phyloP scores from a whole-genome alignment of 805 yeast species.

The Candida nonsorbophila region DNA sequence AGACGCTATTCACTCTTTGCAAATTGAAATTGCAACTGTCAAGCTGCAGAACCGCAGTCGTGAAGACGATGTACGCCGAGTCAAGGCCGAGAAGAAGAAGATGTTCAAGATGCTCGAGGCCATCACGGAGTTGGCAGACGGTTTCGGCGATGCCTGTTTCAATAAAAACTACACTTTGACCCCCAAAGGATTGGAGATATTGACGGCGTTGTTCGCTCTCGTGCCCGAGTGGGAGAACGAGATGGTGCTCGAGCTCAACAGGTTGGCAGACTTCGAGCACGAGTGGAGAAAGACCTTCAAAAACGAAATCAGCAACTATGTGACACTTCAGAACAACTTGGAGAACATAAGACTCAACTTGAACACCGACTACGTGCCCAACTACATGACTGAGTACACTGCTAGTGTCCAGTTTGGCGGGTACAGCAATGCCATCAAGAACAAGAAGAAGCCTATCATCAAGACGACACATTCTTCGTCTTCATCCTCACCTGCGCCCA shows the following conservation, averaged over 20 bases:
- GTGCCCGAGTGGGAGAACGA: conserved; percentile 32
- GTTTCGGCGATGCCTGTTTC: conserved; percentile 15
- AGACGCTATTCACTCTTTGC: background rate
- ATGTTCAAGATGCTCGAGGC: conserved; percentile 9
- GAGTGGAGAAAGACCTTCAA: conserved; percentile 27
- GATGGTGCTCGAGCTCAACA: conserved; percentile 20
- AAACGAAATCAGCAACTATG: conserved; percentile 23
- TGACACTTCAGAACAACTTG: conserved; percentile 14
- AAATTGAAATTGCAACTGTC: conserved; percentile 9
- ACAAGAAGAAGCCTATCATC: conserved; percentile 11
- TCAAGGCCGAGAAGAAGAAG: conserved; percentile 19
- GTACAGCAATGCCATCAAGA: conserved; percentile 23
- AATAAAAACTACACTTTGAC: conserved; percentile 26
- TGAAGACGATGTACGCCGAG: conserved; percentile 20
- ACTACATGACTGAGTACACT: conserved; percentile 25
- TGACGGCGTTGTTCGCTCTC: conserved; percentile 18
- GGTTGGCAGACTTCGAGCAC: conserved; percentile 18
- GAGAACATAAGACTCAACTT: conserved; percentile 20
- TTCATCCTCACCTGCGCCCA: too few relatives aligned
- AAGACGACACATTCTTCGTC: conserved; percentile 2
- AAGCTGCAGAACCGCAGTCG: conserved; percentile 16
- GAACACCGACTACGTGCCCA: conserved; percentile 25
- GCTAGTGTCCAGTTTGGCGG: conserved; percentile 39
- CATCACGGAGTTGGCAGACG: conserved; percentile 20
- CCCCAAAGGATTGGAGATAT: conserved; percentile 18